Evolutionary conservation across 768 basidiomycete species (phyloP).

Genomic region (Lactarius vividus): DNA sequence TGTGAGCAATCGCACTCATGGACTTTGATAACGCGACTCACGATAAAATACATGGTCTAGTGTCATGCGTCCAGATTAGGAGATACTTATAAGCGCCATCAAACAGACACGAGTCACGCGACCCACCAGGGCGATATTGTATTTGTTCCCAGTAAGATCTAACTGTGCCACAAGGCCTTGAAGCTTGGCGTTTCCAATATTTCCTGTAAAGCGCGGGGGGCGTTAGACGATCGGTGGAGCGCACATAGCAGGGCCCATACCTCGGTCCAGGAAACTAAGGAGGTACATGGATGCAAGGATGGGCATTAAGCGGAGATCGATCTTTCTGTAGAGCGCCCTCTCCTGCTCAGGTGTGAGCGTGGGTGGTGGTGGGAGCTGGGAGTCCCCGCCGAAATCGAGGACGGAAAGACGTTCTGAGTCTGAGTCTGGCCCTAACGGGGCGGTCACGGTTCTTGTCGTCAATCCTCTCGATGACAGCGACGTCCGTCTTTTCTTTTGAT

Average conservation of each 20-base stretch:
- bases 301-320: slow-evolving; percentile 35
- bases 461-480: background rate
- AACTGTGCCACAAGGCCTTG: slow-evolving; percentile 60
- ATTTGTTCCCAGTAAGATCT: slow-evolving; percentile 53
- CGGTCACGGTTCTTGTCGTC: background rate
- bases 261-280: slow-evolving; percentile 34
- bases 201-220: slow-evolving; percentile 39
- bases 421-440: background rate
- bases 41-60: slow-evolving; percentile 71
- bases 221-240: slow-evolving; percentile 15
- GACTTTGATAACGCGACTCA: slow-evolving; percentile 34
- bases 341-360: slow-evolving; percentile 48
- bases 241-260: slow-evolving; percentile 21
- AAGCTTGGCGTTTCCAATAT: slow-evolving; percentile 66
- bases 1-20: background rate
- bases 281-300: slow-evolving; percentile 36
- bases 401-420: slow-evolving; percentile 10
- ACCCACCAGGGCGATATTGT: slow-evolving; percentile 61
- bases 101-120: slow-evolving; percentile 14
- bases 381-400: slow-evolving; percentile 20
- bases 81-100: background rate
- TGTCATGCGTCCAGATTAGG: slow-evolving; percentile 1
- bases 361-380: slow-evolving; percentile 20
- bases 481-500: background rate
- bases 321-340: slow-evolving; percentile 35